Evolutionary conservation across 2,329 filamentous ascomycete genomes (phyloP).

Genomic region (Fusarium zealandicum): DNA sequence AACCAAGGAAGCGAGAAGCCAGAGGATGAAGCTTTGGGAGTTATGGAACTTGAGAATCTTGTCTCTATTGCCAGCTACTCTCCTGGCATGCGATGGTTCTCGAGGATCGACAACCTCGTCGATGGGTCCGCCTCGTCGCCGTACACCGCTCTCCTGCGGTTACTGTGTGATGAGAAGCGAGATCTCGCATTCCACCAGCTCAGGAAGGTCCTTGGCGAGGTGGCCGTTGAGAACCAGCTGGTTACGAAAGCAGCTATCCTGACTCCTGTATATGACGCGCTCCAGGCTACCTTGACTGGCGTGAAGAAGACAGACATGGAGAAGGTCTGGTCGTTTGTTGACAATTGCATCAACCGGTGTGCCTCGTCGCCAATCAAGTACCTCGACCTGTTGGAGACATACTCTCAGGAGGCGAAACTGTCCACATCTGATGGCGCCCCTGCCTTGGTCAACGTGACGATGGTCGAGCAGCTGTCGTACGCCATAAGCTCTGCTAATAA

Average conservation of each 20-base stretch:
- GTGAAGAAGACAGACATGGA: slow-evolving; percentile 43
- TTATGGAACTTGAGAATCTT: slow-evolving; percentile 82
- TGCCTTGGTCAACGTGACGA: slow-evolving; percentile 72
- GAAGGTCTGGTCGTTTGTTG: slow-evolving; percentile 73
- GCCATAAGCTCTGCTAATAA: slow-evolving; percentile 59
- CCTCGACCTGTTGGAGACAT: slow-evolving; percentile 71
- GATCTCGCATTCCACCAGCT: slow-evolving; percentile 53
- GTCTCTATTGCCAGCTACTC: slow-evolving; percentile 82
- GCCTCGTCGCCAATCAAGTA: slow-evolving; percentile 82
- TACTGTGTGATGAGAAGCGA: slow-evolving; percentile 44
- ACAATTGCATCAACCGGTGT: slow-evolving; percentile 82
- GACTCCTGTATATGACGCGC: slow-evolving; percentile 53
- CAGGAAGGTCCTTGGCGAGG: slow-evolving; percentile 63
- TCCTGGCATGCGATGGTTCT: slow-evolving; percentile 89
- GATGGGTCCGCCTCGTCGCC: slow-evolving; percentile 61
- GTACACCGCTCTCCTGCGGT: slow-evolving; percentile 72
- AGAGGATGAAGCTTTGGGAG: slow-evolving; percentile 60
- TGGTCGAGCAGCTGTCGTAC: slow-evolving; percentile 82
- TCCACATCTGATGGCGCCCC: slow-evolving; percentile 29
- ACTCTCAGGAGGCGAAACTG: slow-evolving; percentile 41
- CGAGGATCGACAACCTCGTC: slow-evolving; percentile 69
- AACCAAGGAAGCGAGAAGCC: slow-evolving; percentile 61
- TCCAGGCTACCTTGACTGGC: slow-evolving; percentile 37
- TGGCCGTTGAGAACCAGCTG: slow-evolving; percentile 72
- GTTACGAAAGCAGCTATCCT: slow-evolving; percentile 61